phyloP scores from a whole-genome alignment of 2,329 filamentous ascomycete genomes.

The Fusarium chaquense region DNA sequence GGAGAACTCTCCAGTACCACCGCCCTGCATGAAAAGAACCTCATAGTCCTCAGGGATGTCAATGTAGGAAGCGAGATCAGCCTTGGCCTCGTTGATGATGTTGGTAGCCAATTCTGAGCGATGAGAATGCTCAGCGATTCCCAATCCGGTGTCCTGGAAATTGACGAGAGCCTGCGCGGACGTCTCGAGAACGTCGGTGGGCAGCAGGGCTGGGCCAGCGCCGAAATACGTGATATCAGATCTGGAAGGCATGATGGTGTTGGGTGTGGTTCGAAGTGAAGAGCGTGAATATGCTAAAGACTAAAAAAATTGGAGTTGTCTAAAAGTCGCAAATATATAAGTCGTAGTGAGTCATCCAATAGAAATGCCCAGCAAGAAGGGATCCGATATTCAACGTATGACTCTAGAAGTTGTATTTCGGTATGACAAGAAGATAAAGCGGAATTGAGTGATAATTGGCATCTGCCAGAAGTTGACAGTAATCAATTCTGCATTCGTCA shows the following conservation, averaged over 20 bases:
- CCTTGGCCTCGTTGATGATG: conserved; percentile 84
- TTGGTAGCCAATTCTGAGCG: conserved; percentile 81
- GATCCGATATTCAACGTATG: conserved; percentile 34
- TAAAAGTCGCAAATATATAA: conserved; percentile 19
- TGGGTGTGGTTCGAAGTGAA: conserved; percentile 13
- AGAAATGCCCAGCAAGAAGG: conserved; percentile 33
- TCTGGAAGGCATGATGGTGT: conserved; percentile 77
- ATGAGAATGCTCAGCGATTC: conserved; percentile 91
- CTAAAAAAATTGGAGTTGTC: conserved; percentile 32
- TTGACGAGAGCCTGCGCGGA: conserved; percentile 84
- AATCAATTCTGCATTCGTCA: conserved; percentile 3
- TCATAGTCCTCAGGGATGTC: conserved; percentile 90
- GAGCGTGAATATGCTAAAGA: conserved; percentile 19
- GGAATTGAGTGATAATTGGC: conserved; percentile 11
- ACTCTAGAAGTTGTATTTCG: conserved; percentile 13
- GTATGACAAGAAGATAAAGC: neutral
- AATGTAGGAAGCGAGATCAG: conserved; percentile 77
- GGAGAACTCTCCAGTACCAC: conserved; percentile 87
- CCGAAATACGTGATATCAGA: conserved; percentile 87
- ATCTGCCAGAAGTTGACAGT: neutral
- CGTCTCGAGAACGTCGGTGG: conserved; percentile 81
- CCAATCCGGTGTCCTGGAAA: conserved; percentile 83
- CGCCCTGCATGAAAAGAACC: conserved; percentile 87
- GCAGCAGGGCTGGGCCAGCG: conserved; percentile 88
- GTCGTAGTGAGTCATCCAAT: conserved; percentile 43